phyloP scores from a whole-genome alignment of 192 early-diverging fungal genomes.

The Pilaira anomala region DNA sequence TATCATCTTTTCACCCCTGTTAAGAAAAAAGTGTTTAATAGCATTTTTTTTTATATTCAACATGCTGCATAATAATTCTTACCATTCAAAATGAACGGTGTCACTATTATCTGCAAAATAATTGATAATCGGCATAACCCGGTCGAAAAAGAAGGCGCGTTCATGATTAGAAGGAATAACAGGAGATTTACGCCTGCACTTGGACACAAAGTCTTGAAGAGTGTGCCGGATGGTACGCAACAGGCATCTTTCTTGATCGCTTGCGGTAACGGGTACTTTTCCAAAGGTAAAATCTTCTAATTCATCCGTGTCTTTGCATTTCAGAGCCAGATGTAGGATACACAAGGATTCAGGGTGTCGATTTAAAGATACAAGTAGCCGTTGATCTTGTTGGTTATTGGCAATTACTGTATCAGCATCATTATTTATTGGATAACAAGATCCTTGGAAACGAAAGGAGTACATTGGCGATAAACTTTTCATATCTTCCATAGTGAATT shows the following conservation, averaged over 20 bases:
- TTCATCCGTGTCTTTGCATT: constrained; percentile 10
- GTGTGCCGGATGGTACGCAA: constrained; percentile 6
- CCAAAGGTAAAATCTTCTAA: constrained; percentile 5
- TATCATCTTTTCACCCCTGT: constrained; percentile 5
- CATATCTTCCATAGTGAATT: constrained; percentile 9
- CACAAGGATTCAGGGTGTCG: constrained; percentile 4
- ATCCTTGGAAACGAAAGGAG: too few relatives aligned
- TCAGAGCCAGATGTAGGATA: constrained; percentile 1
- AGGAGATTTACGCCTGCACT: constrained; percentile 1
- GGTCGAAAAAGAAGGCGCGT: constrained; percentile 9
- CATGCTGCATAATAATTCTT: constrained; percentile 5
- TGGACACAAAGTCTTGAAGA: constrained; percentile 8
- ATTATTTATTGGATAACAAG: too few relatives aligned
- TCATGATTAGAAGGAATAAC: constrained; percentile 10
- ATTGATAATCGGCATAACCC: constrained; percentile 5
- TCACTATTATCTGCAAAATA: constrained; percentile 6
- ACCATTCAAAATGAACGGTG: constrained; percentile 7
- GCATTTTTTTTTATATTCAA: constrained; percentile 4
- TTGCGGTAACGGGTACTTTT: background rate
- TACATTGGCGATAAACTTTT: constrained; percentile 7
- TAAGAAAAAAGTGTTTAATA: constrained; percentile 5
- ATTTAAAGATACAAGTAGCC: constrained; percentile 5
- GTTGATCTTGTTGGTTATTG: background rate
- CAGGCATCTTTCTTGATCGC: constrained; percentile 3
- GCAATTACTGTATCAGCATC: too few relatives aligned